Conservation (phyloP, 1,139 yeast genomes). For the Sugiyamaella sp. region DNA sequence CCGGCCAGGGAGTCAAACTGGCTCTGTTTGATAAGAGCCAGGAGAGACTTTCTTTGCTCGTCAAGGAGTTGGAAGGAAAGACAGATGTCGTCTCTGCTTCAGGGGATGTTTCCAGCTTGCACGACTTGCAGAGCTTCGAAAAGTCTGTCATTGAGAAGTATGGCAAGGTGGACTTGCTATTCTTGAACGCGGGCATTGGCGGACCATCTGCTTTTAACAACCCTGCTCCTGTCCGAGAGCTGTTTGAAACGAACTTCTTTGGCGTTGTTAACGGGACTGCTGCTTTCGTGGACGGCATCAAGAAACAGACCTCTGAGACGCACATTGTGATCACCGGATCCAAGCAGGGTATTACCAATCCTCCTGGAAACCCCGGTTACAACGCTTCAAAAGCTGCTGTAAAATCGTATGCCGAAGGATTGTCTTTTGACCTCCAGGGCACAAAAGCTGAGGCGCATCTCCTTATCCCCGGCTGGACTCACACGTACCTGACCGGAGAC, state of each 20-base stretch:
- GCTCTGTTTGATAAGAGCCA: constrained; percentile 35
- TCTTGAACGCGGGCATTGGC: constrained; percentile 37
- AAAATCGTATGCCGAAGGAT: constrained; percentile 36
- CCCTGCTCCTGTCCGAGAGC: constrained; percentile 28
- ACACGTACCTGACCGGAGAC: constrained; percentile 34
- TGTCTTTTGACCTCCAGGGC: constrained; percentile 33
- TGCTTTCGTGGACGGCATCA: constrained; percentile 32
- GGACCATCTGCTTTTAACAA: constrained; percentile 25
- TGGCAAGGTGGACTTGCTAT: constrained; percentile 31
- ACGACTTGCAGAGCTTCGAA: constrained; percentile 30
- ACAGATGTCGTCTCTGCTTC: constrained; percentile 27
- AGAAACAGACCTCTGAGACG: constrained; percentile 26
- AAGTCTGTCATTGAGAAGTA: constrained; percentile 29
- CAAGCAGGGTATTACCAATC: constrained; percentile 40
- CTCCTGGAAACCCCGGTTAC: constrained; percentile 40
- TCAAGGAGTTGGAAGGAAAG: constrained; percentile 26
- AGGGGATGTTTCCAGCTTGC: constrained; percentile 32
- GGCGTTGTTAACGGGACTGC: constrained; percentile 36
- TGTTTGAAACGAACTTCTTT: constrained; percentile 35
- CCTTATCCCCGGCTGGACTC: constrained; percentile 40
- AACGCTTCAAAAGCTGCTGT: constrained; percentile 40
- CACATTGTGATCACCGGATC: constrained; percentile 36
- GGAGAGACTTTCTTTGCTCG: constrained; percentile 27
- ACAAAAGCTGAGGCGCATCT: constrained; percentile 32
- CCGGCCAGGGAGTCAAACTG: constrained; percentile 36